Conservation (phyloP, 768 basidiomycete genomes). For the Auricularia cornea region DNA sequence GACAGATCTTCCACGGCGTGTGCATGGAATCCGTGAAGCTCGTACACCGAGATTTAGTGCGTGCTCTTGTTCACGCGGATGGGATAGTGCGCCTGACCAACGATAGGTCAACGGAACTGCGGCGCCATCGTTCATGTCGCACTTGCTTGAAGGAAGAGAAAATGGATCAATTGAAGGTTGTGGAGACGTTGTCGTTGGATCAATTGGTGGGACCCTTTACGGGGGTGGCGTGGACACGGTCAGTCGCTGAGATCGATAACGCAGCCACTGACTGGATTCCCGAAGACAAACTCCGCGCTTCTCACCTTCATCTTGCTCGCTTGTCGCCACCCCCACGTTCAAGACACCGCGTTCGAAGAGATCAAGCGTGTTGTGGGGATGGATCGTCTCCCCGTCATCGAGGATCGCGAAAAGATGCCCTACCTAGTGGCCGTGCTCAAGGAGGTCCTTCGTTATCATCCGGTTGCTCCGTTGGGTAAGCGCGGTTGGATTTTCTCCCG, state of each 20-base stretch:
- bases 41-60: background rate
- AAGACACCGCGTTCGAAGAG: constrained; percentile 1
- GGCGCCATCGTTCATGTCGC: background rate
- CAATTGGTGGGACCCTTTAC: background rate
- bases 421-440: constrained; percentile 10
- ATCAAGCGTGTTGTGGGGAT: constrained; percentile 2
- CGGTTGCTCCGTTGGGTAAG: constrained; percentile 10
- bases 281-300: background rate
- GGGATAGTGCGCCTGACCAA: background rate
- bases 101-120: background rate
- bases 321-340: background rate
- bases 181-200: background rate
- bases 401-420: constrained; percentile 11
- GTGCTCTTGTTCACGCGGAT: background rate
- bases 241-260: background rate
- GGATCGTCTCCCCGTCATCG: constrained; percentile 4
- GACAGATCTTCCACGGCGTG: background rate
- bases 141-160: background rate
- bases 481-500: background rate
- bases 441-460: constrained; percentile 12
- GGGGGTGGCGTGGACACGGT: constrained; percentile 1
- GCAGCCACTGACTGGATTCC: background rate
- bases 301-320: background rate
- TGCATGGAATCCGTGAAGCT: background rate
- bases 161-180: background rate